Base-by-base conservation (phyloP, 1,284 basidiomycete genomes). In the Tremellales sp. region DNA sequence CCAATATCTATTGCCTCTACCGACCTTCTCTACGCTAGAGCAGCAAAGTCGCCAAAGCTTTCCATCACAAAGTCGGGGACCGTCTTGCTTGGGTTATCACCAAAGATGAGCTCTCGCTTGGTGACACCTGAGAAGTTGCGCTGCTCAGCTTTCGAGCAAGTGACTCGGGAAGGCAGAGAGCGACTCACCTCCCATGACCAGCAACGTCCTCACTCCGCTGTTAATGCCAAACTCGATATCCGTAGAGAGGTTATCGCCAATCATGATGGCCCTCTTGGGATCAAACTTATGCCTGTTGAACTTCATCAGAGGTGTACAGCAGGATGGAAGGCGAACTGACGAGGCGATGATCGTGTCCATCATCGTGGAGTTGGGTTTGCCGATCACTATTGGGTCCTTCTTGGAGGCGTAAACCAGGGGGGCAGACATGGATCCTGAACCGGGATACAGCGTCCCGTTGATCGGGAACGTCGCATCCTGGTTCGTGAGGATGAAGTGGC, bases 331-430 rank as follows among this genome's bases (percentile, higher is more conserved):
- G n/a, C 18, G 27, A 16, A 75, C 81, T 61, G 56, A 92, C 90
- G 92, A 92, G n/a, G 90, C 87, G 57, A 85, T 83, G 70, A 98
- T 93, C 66, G 89, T 91, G 68, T 97, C 92, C 56, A 98, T 76
- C 87, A 98, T 94, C 25, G 85, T 86, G 63, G 79, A 81, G 56
- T 88, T 81, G 12, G 94, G 95, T 73, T 98, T 98, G 16, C 94
- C 94, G 39, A 93, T 87, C 46, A 84, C 80, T 1, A 86, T 74
- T 0, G 93, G 90, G 49, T 82, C 79, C 48, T 75, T 77, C 28
- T 83, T 63, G 45, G 61, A 72, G 1, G 89, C 83, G 58, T 78
- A 87, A 21, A 84, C 78, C 43, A 99, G 76, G 1, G 91, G 87
- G 0, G 88, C 84, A 40, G 85, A 87, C 56, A 97, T 77, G 3